These are phyloP conservation scores for Bruguiera gymnorhiza DNA, from an alignment of 345 rosid species.

Conservation along the genomic window DNA sequence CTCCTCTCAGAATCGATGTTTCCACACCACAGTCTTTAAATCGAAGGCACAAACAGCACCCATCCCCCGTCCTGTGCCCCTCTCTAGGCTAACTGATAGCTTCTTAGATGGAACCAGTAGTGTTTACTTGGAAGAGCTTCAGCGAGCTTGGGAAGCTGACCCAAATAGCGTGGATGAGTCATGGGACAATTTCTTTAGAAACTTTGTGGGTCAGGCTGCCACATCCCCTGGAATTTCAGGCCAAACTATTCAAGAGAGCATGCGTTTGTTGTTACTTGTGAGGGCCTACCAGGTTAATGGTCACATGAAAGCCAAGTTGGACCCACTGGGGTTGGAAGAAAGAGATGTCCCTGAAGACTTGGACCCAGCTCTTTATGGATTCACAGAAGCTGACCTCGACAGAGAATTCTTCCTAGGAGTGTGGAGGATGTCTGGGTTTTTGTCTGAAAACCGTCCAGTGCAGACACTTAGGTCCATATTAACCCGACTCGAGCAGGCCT, in stretches of 20 bases:
- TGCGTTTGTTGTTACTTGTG: conserved; percentile 69
- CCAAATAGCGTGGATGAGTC: conserved; percentile 76
- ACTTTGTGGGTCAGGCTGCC: conserved; percentile 75
- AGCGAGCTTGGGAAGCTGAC: conserved; percentile 79
- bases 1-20: conserved; percentile 42
- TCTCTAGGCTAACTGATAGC: conserved; percentile 69
- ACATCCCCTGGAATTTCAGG: conserved; percentile 74
- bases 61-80: conserved; percentile 70
- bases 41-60: conserved; percentile 62
- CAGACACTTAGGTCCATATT: conserved; percentile 71
- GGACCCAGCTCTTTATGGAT: conserved; percentile 62
- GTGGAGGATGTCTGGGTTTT: conserved; percentile 75
- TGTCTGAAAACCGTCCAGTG: conserved; percentile 83
- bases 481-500: conserved; percentile 79
- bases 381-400: conserved; percentile 67
- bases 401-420: conserved; percentile 78
- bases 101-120: conserved; percentile 79
- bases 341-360: conserved; percentile 72
- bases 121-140: conserved; percentile 75
- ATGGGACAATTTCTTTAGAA: conserved; percentile 79
- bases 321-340: conserved; percentile 64
- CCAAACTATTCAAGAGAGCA: conserved; percentile 84
- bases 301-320: conserved; percentile 80
- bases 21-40: conserved; percentile 51
- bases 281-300: conserved; percentile 89